These are phyloP conservation scores for Sporothrix curviconia DNA, from an alignment of 2,329 filamentous ascomycete genomes.

Conservation along the genomic window DNA sequence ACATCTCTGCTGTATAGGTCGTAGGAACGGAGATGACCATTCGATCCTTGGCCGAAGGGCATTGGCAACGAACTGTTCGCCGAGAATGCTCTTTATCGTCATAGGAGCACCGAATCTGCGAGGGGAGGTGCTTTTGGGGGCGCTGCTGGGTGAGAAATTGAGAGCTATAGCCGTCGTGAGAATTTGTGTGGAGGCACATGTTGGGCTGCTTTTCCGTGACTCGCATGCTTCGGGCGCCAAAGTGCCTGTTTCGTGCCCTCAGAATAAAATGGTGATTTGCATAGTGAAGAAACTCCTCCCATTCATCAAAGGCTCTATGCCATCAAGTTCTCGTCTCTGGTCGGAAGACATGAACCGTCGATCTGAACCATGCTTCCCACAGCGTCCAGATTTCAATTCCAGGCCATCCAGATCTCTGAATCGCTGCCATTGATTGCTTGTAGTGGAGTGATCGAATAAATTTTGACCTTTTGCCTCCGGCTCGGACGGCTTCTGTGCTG, in stretches of 20 bases:
- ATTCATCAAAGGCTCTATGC: conserved; percentile 81
- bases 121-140: conserved; percentile 33
- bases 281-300: conserved; percentile 89
- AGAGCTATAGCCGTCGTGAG: not conserved
- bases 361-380: conserved; percentile 75
- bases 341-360: conserved; percentile 54
- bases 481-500: no score
- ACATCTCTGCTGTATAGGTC: conserved; percentile 38
- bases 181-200: not conserved
- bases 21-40: conserved; percentile 39
- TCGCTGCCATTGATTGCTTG: conserved; percentile 61
- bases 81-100: conserved; percentile 31
- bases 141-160: not conserved
- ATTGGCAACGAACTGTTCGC: conserved; percentile 39
- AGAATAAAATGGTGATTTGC: conserved; percentile 78
- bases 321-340: conserved; percentile 58
- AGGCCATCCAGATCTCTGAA: conserved; percentile 63
- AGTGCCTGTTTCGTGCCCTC: conserved; percentile 44
- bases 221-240: not conserved
- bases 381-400: conserved; percentile 58
- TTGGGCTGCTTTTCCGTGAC: no score
- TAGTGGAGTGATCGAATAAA: no score
- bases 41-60: conserved; percentile 40
- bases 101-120: conserved; percentile 57
- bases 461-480: no score